Base-by-base conservation (phyloP, 192 early-diverging fungal species). In the Entophlyctis helioformis region DNA sequence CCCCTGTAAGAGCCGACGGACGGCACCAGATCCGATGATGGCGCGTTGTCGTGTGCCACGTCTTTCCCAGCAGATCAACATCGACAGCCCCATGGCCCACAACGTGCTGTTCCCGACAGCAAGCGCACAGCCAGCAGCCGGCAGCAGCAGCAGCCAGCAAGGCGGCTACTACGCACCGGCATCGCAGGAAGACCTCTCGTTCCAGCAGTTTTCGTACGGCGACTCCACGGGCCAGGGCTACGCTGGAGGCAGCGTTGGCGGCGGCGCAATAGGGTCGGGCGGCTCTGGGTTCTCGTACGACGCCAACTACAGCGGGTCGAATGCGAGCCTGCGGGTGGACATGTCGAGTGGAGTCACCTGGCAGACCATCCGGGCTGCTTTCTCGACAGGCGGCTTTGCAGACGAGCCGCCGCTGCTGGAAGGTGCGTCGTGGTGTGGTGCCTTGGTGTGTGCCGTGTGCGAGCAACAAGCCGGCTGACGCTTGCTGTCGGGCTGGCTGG, bases 321-420 rank as follows among this genome's bases (percentile, higher is more conserved):
- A 53, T 20, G 44, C 26, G 23, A n/a, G 23, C 29, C 19, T 20
- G 24, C 33, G 21, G 33, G 10, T 12, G 18, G 4, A 15, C 16
- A 22, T 43, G 28, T 18, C 39, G n/a, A 20, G 32, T 1, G 39
- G 23, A 12, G 54, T 57, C 29, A 53, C 39, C 18, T 57, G 42
- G 46, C 31, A 46, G 39, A 52, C 52, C 8, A 54, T 78, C 26
- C 61, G 66, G 63, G 74, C 75, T 25, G 95, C 95, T 9, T 96
- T 98, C 71, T 81, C 84, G 20, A 83, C 91, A 4, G 91, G 90
- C 26, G 93, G 87, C 7, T 82, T 87, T 42, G 85, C 82, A 26
- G 88, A 87, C 44, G 95, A 98, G 52, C 85, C 87, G 28, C 91
- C 95, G 39, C 61, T 98, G 44, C 57, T 98, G 54, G 90, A 96